These are phyloP conservation scores for Trichoderma lentiforme DNA, from an alignment of 2,329 filamentous ascomycete genomes.

Conservation along the genomic window DNA sequence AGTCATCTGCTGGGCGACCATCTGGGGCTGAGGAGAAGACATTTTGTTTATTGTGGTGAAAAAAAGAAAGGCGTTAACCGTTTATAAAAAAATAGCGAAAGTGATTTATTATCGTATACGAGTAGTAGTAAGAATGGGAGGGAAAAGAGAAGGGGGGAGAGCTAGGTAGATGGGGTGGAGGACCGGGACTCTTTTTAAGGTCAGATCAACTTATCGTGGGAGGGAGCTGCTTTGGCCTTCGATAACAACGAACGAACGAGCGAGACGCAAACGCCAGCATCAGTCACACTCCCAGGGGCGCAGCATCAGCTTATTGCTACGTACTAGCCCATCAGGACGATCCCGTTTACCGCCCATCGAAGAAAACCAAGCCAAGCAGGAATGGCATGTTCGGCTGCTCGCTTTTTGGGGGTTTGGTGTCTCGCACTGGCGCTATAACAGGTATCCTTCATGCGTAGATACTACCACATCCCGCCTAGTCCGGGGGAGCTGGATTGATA, in stretches of 20 bases:
- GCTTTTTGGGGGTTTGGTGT: not conserved
- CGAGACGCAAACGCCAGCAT: not conserved
- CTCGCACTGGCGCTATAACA: not conserved
- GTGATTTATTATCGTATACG: not conserved
- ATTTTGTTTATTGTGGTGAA: not conserved
- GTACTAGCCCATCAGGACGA: conserved; percentile 1
- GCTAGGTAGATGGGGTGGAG: not conserved
- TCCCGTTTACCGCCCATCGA: not conserved
- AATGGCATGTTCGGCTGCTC: too few relatives aligned
- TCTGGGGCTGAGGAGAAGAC: conserved; percentile 27
- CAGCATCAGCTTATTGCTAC: conserved; percentile 18
- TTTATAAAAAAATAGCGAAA: not conserved
- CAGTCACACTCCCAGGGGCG: conserved; percentile 8
- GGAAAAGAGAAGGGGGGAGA: not conserved
- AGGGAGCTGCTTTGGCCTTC: not conserved
- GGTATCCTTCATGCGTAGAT: not conserved
- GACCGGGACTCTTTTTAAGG: conserved; percentile 3
- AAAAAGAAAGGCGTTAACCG: not conserved
- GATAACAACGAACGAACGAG: not conserved
- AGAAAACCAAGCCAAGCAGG: too few relatives aligned
- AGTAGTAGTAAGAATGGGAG: not conserved
- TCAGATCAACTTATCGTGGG: not conserved
- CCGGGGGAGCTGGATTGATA: not conserved
- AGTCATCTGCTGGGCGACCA: conserved; percentile 34
- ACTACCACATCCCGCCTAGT: conserved; percentile 8